Evolutionary conservation across 2,329 filamentous ascomycete genomes (phyloP), one percentile per base, ranked within the genome.

Genomic region (Ceratocystis alfenasii): DNA sequence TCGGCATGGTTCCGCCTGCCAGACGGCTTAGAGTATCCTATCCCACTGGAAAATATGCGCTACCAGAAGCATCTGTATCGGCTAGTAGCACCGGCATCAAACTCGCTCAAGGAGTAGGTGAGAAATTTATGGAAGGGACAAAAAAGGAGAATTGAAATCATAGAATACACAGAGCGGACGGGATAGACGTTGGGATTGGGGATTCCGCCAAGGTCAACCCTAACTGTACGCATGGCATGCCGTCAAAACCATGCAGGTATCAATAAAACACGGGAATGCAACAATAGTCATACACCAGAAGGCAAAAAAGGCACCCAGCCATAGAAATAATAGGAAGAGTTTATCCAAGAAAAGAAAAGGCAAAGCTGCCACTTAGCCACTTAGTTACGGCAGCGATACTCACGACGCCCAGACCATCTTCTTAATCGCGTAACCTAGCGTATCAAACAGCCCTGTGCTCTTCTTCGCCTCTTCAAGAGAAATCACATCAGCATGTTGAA

Each of bases 1-100:
- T 91, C 89, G 2, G 77, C 83, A 65, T 97, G 93, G 93, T 96
- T 93, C 76, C 83, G 93, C 55, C 76, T 96, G 45, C 78, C 82
- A 12, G 80, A 83, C 1, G 77, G 75, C 17, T 75, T 96, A 69
- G 78, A 80, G 50, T 97, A 96, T 76, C 88, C 91, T 6, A 90
- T 96, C 71, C 82, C 86, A 63, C 76, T 97, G 72, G 93, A 97
- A 77, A 90, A 96, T 73, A 96, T 96, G 92, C 85, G 92, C 60
- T 96, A 93, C 75, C 93, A 97, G 75, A 80, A 96, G 71, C 91
- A 96, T 77, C 73, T 96, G 17, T 97, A 96, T 70, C 77, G 77
- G 36, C 53, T 65, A 7, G 62, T 57, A n/a, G 55, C 63, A 62
- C 30, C 55, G 61, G 65, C 25, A 48, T 59, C 55, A 33, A 67